Percentiles rank a stretch among this genome's conserved stretches.
These are phyloP conservation scores for Bipolaris sorokiniana DNA, from an alignment of 2,329 filamentous ascomycete genomes.

Conservation along the genomic window DNA sequence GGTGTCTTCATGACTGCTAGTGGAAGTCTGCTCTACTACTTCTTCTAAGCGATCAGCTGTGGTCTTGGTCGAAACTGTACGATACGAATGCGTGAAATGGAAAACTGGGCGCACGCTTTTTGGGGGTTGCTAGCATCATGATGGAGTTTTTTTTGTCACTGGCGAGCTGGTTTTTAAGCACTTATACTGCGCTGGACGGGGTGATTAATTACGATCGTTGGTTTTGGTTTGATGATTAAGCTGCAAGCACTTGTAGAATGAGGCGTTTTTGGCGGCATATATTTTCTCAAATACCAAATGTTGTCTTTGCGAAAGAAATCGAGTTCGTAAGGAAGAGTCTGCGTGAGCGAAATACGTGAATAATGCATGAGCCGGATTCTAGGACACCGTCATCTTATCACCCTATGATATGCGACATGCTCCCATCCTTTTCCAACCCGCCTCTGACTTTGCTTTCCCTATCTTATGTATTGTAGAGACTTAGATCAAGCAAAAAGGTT, in stretches of 20 bases:
- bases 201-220: not conserved
- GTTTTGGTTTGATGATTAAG: not conserved
- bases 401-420: too few relatives aligned
- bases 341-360: too few relatives aligned
- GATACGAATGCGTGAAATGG: not conserved
- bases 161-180: not conserved
- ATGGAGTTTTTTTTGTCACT: not conserved
- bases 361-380: too few relatives aligned
- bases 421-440: too few relatives aligned
- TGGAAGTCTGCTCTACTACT: conserved; percentile 57
- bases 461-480: too few relatives aligned
- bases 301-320: not conserved
- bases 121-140: not conserved
- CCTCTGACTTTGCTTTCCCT: too few relatives aligned
- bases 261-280: conserved; percentile 1
- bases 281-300: not conserved
- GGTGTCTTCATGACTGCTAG: conserved; percentile 56
- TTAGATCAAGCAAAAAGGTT: too few relatives aligned
- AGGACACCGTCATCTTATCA: too few relatives aligned
- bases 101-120: conserved; percentile 1
- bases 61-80: not conserved
- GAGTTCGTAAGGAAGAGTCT: too few relatives aligned
- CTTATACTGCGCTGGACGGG: not conserved
- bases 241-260: too few relatives aligned
- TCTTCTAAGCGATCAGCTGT: conserved; percentile 36